Percentiles rank a stretch among this genome's conserved stretches.
Evolutionary conservation across 805 yeast species (phyloP).

Genomic region (Candida ficus): DNA sequence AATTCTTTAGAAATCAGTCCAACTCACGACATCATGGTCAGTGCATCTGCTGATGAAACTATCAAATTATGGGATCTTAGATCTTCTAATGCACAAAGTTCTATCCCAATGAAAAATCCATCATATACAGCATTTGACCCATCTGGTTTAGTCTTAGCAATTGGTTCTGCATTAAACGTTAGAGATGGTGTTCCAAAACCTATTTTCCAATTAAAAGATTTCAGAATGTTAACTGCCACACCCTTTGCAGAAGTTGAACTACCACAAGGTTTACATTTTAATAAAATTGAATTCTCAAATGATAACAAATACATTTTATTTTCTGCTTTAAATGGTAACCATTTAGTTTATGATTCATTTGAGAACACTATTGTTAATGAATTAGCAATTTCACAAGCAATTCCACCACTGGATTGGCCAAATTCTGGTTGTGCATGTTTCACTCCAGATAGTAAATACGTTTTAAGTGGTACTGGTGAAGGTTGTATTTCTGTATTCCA

Average conservation of each 20-base stretch:
- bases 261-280: constrained; percentile 41
- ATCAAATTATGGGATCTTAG: constrained; percentile 86
- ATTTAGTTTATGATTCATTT: constrained; percentile 66
- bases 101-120: not conserved
- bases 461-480: constrained; percentile 55
- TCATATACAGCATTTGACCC: constrained; percentile 68
- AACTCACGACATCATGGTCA: constrained; percentile 53
- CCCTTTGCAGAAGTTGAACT: constrained; percentile 47
- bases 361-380: constrained; percentile 46
- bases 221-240: constrained; percentile 49
- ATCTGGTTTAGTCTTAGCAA: constrained; percentile 53
- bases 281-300: constrained; percentile 72
- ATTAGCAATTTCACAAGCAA: constrained; percentile 22
- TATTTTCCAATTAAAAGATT: constrained; percentile 55
- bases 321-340: constrained; percentile 50
- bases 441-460: constrained; percentile 62
- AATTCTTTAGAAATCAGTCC: constrained; percentile 71
- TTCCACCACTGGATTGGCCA: constrained; percentile 36
- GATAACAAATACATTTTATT: constrained; percentile 63
- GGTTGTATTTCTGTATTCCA: constrained; percentile 53
- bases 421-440: constrained; percentile 55
- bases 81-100: constrained; percentile 58
- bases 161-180: constrained; percentile 47
- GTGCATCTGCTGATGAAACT: constrained; percentile 71
- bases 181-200: constrained; percentile 29